A percentile compares a stretch with the other conserved stretches of the same genome.
These are phyloP conservation scores for Silene vulgaris DNA, from an alignment of 179 eudicot genomes.

Conservation along the genomic window DNA sequence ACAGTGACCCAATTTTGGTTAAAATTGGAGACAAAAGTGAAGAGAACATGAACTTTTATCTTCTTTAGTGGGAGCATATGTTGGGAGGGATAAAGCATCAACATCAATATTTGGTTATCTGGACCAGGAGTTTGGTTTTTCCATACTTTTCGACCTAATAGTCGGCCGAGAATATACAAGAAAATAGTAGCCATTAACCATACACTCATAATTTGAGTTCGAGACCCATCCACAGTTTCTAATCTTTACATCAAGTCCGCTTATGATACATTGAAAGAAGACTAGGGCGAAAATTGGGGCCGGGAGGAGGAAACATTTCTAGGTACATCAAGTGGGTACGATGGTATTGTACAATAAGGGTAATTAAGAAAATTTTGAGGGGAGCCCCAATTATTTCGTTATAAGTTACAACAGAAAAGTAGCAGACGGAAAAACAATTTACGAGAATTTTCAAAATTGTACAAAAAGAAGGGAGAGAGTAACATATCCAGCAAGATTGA, in stretches of 20 bases:
- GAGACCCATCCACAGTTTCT: too few relatives aligned
- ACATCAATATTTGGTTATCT: too few relatives aligned
- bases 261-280: too few relatives aligned
- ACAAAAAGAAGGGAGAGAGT: background rate
- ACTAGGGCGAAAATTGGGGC: too few relatives aligned
- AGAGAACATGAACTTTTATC: background rate
- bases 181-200: too few relatives aligned
- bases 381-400: background rate
- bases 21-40: background rate
- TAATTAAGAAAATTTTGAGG: too few relatives aligned
- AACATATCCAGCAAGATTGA: background rate
- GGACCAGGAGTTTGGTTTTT: too few relatives aligned
- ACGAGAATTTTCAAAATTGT: background rate
- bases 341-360: background rate
- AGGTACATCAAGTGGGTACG: background rate
- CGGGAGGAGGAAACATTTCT: background rate
- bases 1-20: background rate
- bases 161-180: too few relatives aligned
- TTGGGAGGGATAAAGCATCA: too few relatives aligned
- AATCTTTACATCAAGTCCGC: too few relatives aligned
- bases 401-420: background rate
- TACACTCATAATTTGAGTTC: too few relatives aligned
- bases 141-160: too few relatives aligned
- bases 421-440: background rate
- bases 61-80: background rate